Base-by-base conservation (phyloP, 169 alveolate genomes). In the Fabrea salina region DNA sequence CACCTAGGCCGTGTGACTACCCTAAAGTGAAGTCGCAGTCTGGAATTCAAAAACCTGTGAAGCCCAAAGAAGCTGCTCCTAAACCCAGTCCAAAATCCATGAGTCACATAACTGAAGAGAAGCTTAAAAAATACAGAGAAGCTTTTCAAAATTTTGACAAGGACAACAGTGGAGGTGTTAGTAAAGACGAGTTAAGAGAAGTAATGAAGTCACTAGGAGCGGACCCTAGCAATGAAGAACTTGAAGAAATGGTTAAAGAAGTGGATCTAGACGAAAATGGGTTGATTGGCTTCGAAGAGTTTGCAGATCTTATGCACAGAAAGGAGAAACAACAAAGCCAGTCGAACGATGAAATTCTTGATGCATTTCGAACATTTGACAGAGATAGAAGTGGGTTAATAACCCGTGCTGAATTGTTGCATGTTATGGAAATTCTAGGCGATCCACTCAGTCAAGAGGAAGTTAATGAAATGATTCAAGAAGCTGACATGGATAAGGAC, bases 401-500 rank as follows among this genome's bases (percentile, higher is more conserved):
- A 54, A 95, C 98, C 64, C 99, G 99, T 16, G 99, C 98, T 70
- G 99, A 98, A 94, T 93, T 97, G 85, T 96, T 99, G 75, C 99
- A 97, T 85, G 99, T 97, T 44, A 97, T 97, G 99, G 97, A 99
- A 25, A 98, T 97, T 82, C 89, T 98, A 83, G 99, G 99, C 25
- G 99, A 97, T 84, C 97, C 97, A 84, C 89, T 98, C 57, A 97
- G 99, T 37, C 99, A 97, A 86, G 99, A 98, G 86, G 99, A 97
- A 79, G 99, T 98, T 59, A 99, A 98, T 82, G 99, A 98, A 92
- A 98, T 98, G 99, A 96, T 98, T 75, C 91, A 99, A 79, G 99
- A 98, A 87, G 99, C 99, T 64, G 99, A 98, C 82, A 97, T 97
- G 35, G 99, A 99, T 83, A 99, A 99, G 16, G 99, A 98, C 90